These are phyloP conservation scores for Ogataea trehaloabstinens DNA, from an alignment of 805 yeast genomes.

Conservation along the genomic window DNA sequence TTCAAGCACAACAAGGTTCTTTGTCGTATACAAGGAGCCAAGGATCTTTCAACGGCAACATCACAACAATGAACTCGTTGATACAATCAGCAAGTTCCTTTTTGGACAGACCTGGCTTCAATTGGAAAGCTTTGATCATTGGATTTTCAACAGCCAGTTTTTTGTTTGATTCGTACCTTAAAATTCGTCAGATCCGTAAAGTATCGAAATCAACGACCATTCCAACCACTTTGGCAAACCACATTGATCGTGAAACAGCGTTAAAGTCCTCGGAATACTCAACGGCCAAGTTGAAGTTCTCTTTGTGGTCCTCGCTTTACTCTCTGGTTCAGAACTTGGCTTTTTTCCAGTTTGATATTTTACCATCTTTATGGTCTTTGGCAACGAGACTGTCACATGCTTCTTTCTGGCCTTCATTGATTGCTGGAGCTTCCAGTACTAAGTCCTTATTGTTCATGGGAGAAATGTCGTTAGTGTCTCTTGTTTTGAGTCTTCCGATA, in stretches of 20 bases:
- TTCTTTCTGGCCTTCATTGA: constrained; percentile 22
- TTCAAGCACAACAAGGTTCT: no score
- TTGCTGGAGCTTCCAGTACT: constrained; percentile 55
- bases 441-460: constrained; percentile 69
- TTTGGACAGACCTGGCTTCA: constrained; percentile 64
- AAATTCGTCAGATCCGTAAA: constrained; percentile 70
- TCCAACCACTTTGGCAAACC: constrained; percentile 67
- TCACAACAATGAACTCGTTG: constrained; percentile 25
- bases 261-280: constrained; percentile 76
- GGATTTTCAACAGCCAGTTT: constrained; percentile 76
- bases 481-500: constrained; percentile 62
- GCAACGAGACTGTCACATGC: constrained; percentile 39
- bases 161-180: constrained; percentile 69
- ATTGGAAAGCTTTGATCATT: constrained; percentile 77
- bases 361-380: constrained; percentile 61
- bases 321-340: constrained; percentile 55
- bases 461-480: constrained; percentile 46
- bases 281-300: constrained; percentile 71
- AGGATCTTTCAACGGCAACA: no score
- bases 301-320: constrained; percentile 52
- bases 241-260: constrained; percentile 71
- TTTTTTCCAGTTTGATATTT: constrained; percentile 55
- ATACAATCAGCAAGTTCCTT: constrained; percentile 42
- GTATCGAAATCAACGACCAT: constrained; percentile 52
- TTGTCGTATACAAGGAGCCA: no score